Conservation (phyloP, 805 yeast genomes). For the Starmerella floris region DNA sequence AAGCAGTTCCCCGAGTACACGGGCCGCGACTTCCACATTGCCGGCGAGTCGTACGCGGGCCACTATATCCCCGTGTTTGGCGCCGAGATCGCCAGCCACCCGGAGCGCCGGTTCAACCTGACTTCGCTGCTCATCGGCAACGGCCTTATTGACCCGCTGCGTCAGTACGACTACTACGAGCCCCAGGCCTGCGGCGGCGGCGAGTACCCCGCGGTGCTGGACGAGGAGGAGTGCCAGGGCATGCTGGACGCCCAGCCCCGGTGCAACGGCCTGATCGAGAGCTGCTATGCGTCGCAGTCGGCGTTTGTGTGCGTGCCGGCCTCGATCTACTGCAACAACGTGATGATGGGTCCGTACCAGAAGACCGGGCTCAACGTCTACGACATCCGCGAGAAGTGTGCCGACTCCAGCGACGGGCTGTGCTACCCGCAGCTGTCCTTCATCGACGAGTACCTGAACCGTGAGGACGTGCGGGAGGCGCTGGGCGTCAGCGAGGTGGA, state of each 20-base stretch:
- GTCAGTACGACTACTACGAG: slow-evolving; percentile 63
- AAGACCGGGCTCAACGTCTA: slow-evolving; percentile 75
- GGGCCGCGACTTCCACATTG: slow-evolving; percentile 56
- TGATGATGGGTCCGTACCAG: slow-evolving; percentile 62
- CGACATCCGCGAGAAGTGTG: slow-evolving; percentile 64
- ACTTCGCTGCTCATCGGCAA: slow-evolving; percentile 78
- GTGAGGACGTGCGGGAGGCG: slow-evolving; percentile 55
- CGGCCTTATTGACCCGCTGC: slow-evolving; percentile 76
- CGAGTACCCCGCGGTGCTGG: slow-evolving; percentile 63
- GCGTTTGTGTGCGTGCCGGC: slow-evolving; percentile 87
- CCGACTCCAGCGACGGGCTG: slow-evolving; percentile 26
- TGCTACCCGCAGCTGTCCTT: slow-evolving; percentile 66
- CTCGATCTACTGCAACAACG: slow-evolving; percentile 61
- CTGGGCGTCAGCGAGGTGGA: slow-evolving; percentile 81
- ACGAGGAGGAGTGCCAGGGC: slow-evolving; percentile 60
- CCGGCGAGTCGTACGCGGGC: slow-evolving; percentile 86
- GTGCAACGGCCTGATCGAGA: slow-evolving; percentile 55
- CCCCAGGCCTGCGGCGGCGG: slow-evolving; percentile 96
- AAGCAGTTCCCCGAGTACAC: slow-evolving; percentile 51
- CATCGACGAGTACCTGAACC: slow-evolving; percentile 64
- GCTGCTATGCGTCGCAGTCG: slow-evolving; percentile 58
- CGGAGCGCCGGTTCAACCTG: slow-evolving; percentile 48
- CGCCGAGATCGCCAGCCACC: slow-evolving; percentile 56
- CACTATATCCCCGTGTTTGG: slow-evolving; percentile 89
- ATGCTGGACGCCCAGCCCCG: slow-evolving; percentile 56